Base-by-base conservation (phyloP, 495 filamentous ascomycete genomes). In the Penicillium lividum region DNA sequence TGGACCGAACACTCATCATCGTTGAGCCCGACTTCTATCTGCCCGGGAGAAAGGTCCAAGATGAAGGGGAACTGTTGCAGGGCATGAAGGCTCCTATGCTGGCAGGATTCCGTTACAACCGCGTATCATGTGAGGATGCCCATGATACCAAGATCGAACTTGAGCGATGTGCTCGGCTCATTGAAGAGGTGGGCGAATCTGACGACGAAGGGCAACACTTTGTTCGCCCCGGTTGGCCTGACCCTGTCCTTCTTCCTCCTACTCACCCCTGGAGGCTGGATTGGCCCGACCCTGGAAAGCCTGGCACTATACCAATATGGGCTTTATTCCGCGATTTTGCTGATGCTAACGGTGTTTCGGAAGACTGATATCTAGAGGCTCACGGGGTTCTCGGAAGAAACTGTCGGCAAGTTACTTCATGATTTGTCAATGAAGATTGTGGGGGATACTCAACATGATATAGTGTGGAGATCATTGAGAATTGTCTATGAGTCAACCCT, bases 11-110 rank as follows among this genome's bases (percentile, higher is more conserved):
- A 33, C 29, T 51, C 31, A 30, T 36, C 22, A 15, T 51, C 10
- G 31, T 51, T 36, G 49, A 51, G 31, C 29, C 49, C 18, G 29
- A 51, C 49, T 51, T 51, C 18, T 51, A 38, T 18, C 49, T 51
- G 9, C 3, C 29, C 13, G 49, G 49, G 22, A 51, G 31, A 10
- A 11, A 16, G 18, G 49, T 51, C 10, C 49, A 36, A 22, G 31
- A 16, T 22, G 13, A 36, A 16, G 18, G 30, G 15, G 22, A 15
- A 2, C 30, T 33, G 4, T 22, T 51, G 9, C 49, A 51, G 18
- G 49, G 49, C 28, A 15, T 51, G 11, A n/a, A 9, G 3, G 49
- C 49, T 9, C 49, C 49, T 11, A 22, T 9, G 7, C 49, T 51
- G 8, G 29, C 49, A 15, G 49, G 49, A 7, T 51, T 51, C n/a